A percentile compares a stretch with the other conserved stretches of the same genome.
These are phyloP conservation scores for Aspergillus steynii DNA, from an alignment of 495 filamentous ascomycete species.

Conservation along the genomic window DNA sequence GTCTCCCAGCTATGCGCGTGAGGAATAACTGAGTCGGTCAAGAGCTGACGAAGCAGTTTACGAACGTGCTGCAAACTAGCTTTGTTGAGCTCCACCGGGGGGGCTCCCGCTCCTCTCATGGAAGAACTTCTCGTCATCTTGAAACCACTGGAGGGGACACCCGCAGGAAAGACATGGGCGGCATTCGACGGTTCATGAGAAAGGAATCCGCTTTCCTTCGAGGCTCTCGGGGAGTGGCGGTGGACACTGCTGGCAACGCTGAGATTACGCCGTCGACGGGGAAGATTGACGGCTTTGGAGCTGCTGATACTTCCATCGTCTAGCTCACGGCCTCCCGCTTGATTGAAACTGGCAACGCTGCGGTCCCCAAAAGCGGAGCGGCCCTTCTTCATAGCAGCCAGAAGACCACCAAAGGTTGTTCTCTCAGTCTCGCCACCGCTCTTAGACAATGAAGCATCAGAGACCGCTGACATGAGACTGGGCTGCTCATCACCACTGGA, in stretches of 20 bases:
- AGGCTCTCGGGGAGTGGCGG: slow-evolving; percentile 65
- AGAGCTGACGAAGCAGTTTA: slow-evolving; percentile 77
- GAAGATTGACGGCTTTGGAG: slow-evolving; percentile 53
- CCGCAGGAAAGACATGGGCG: slow-evolving; percentile 19
- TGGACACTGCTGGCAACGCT: slow-evolving; percentile 73
- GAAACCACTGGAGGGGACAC: slow-evolving; percentile 41
- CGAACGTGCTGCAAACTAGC: slow-evolving; percentile 87
- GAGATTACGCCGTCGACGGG: slow-evolving; percentile 68
- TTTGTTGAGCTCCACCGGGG: slow-evolving; percentile 78
- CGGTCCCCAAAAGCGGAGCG: slow-evolving; percentile 73
- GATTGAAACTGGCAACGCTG: slow-evolving; percentile 60
- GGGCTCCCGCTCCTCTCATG: slow-evolving; percentile 72
- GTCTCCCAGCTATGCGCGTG: slow-evolving; percentile 81
- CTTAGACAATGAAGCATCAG: slow-evolving; percentile 48
- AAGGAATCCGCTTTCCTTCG: slow-evolving; percentile 42
- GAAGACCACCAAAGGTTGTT: slow-evolving; percentile 51
- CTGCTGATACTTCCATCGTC: slow-evolving; percentile 62
- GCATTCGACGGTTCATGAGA: slow-evolving; percentile 30
- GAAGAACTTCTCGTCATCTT: slow-evolving; percentile 80
- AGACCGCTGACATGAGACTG: slow-evolving; percentile 77
- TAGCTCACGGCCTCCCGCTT: slow-evolving; percentile 55
- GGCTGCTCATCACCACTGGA: slow-evolving; percentile 91
- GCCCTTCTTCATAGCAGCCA: slow-evolving; percentile 69
- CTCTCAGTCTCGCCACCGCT: slow-evolving; percentile 55
- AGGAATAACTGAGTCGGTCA: slow-evolving; percentile 73